Base-by-base conservation (phyloP, 2,329 filamentous ascomycete species). In the Verticillium dahliae region DNA sequence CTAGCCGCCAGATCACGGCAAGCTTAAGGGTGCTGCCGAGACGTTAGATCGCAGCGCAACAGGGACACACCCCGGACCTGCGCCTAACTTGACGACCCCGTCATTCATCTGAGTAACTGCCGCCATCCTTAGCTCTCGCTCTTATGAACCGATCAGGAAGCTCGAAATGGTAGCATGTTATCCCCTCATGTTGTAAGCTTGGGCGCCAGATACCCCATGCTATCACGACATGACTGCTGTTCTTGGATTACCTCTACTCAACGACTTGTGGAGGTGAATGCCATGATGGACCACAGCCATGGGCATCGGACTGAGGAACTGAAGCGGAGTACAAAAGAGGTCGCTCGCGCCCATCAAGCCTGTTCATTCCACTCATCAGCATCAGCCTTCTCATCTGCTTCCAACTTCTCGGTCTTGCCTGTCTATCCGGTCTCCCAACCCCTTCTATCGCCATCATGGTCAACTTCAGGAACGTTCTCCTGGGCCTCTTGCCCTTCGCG, bases 381-480 rank as follows among this genome's bases (percentile, higher is more conserved):
- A 39, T 34, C 56, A 27, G 34, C 27, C 14, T 39, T 37, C 27
- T 39, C 35, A n/a, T 27, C 37, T 57, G 35, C 15, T 58, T 37
- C 15, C 41, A 37, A 22, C 56, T 58, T 18, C 56, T 41, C 22
- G 56, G 37, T 31, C 56, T 41, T 27, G 9, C 15, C 56, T 41
- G 22, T 41, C 39, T 15, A 13, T 18, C 22, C 45, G 18, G 45
- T 52, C n/a, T 18, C 22, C 45, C 13, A 18, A 52, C 9, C 45
- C 45, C 45, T 4, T 31, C 27, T 10, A 27, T 52, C 18, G 45
- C 22, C 58, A 55, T 37, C 10, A 59, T 59, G 58, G 58, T 59
- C 45, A 54, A 54, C 41, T 54, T 59, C 45, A 54, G 45, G 34
- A 59, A 54, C 31, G 58, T 54, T 27, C 58, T 61, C 15, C 55